Base-by-base conservation (phyloP, 345 rosid genomes). In the Sonneratia caseolaris region DNA sequence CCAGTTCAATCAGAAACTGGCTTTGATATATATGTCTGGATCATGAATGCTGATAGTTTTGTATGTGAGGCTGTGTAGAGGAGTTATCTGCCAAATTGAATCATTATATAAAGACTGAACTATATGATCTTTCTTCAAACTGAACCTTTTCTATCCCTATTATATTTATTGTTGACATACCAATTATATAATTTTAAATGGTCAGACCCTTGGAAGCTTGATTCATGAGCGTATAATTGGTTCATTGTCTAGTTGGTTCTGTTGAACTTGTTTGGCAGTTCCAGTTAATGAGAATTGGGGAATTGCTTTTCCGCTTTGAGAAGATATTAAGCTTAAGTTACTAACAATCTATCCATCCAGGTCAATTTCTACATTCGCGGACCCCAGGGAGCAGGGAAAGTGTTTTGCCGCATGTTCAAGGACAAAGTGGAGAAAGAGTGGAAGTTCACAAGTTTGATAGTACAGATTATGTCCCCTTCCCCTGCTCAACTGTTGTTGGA, bases 311-410 rank as follows among this genome's bases (percentile, higher is more conserved):
- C 35, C 64, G n/a, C 35, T 57, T n/a, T 22, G 35, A n/a, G n/a
- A 22, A n/a, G n/a, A 10, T 22, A 57, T 8, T 57, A 57, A 5
- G 64, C 59, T 42, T 5, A 57, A 8, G 64, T 22, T 22, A 57
- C 35, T n/a, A 22, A n/a, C 55, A 27, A 68, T 43, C 11, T 43
- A 37, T 51, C 40, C 15, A 36, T 78, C 69, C 74, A 94, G 97
- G 87, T 92, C 22, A 85, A 86, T 79, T 95, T 95, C 82, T 79
- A 83, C 74, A 79, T 95, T 61, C 92, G 97, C 2, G 97, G 99
- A 36, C 96, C 99, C 7, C 97, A 95, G 59, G 97, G 99, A 84
- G 89, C 91, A 7, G 99, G 97, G 45, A 95, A 89, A 76, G 99
- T 90, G 61, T 87, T 80, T 70, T 75, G 96, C 9, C 89, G 89